Conservation (phyloP, 306 rosid species). For the Dryas octopetala region DNA sequence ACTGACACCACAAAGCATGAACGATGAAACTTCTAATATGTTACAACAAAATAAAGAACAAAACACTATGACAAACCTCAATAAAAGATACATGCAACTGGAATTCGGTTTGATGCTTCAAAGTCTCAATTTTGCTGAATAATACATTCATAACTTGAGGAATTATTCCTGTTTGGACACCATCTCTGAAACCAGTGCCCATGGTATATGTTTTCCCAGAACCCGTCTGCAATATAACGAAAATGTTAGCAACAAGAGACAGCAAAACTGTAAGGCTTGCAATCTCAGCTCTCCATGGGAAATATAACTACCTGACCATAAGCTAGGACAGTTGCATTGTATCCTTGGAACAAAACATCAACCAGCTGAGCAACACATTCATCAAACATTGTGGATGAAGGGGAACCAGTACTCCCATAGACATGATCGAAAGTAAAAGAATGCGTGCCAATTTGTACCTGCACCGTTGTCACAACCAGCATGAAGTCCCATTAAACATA, state of each 20-base stretch:
- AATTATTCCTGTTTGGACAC: slow-evolving; percentile 73
- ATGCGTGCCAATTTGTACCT: slow-evolving; percentile 96
- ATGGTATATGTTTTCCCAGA: slow-evolving; percentile 99
- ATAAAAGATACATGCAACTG: slow-evolving; percentile 96
- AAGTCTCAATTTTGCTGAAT: slow-evolving; percentile 78
- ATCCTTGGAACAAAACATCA: slow-evolving; percentile 97
- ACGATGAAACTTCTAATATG: neutral
- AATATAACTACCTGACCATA: slow-evolving; percentile 84
- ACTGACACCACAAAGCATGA: neutral
- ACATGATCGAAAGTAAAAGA: slow-evolving; percentile 98
- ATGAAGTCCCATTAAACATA: neutral
- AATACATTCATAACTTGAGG: slow-evolving; percentile 92
- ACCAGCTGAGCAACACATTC: slow-evolving; percentile 87
- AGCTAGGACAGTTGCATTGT: slow-evolving; percentile 97
- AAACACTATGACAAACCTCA: slow-evolving; percentile 55
- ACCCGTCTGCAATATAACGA: slow-evolving; percentile 82
- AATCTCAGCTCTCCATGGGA: slow-evolving; percentile 3
- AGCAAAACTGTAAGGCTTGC: slow-evolving; percentile 18
- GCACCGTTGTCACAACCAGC: slow-evolving; percentile 34
- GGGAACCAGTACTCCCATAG: slow-evolving; percentile 89
- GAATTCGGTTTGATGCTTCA: slow-evolving; percentile 82
- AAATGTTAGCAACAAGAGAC: slow-evolving; percentile 36
- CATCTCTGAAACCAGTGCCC: slow-evolving; percentile 97
- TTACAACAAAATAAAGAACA: slow-evolving; percentile 2
- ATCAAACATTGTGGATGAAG: slow-evolving; percentile 79